phyloP scores from a whole-genome alignment of 2,329 filamentous ascomycete genomes.

The Aspergillus bombycis region DNA sequence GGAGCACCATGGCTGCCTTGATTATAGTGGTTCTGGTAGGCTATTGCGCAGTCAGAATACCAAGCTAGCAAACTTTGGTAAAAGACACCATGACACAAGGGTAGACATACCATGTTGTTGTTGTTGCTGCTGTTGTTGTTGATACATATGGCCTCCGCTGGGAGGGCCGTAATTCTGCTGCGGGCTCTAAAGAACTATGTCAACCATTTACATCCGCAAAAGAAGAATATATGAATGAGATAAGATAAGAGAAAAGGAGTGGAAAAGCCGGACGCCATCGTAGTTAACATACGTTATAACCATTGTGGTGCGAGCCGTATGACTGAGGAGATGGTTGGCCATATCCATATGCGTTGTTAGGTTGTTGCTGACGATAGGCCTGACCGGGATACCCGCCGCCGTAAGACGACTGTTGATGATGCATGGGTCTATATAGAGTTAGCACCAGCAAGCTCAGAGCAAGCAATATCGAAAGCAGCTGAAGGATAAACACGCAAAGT shows the following conservation, averaged over 20 bases:
- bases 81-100: not conserved
- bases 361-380: constrained; percentile 45
- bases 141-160: constrained; percentile 42
- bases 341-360: constrained; percentile 46
- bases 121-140: constrained; percentile 40
- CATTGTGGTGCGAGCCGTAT: constrained; percentile 34
- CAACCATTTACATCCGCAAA: constrained; percentile 12
- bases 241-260: not conserved
- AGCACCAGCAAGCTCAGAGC: not conserved
- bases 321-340: constrained; percentile 48
- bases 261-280: constrained; percentile 3
- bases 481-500: not conserved
- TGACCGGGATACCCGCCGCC: constrained; percentile 45
- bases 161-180: constrained; percentile 38
- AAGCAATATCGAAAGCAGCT: not conserved
- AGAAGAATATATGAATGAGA: not conserved
- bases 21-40: constrained; percentile 57
- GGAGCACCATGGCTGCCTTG: constrained; percentile 60
- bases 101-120: constrained; percentile 40
- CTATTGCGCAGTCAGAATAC: constrained; percentile 1
- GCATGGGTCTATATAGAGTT: constrained; percentile 30
- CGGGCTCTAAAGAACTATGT: constrained; percentile 27
- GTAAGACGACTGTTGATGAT: constrained; percentile 34
- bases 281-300: constrained; percentile 40
- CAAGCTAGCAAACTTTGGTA: not conserved